Conservation (phyloP, 768 basidiomycete species). For the Cystofilobasidium bisporidii region DNA sequence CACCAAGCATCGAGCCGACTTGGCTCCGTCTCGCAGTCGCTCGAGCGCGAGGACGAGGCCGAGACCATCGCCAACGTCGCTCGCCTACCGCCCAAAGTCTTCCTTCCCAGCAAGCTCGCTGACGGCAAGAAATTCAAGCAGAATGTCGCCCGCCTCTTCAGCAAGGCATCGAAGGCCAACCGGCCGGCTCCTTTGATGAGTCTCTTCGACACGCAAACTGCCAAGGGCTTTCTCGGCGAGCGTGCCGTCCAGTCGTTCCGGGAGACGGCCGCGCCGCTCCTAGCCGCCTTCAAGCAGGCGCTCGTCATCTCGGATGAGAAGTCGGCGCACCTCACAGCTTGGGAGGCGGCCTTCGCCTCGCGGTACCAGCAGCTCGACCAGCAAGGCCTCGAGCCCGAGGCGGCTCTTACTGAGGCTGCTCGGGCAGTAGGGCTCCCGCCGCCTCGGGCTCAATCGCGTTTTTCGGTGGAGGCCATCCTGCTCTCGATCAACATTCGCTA, state of each 20-base stretch:
- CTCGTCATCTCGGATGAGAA: constrained; percentile 37
- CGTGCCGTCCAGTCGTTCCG: too few species aligned
- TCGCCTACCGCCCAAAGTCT: too few species aligned
- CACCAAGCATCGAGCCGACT: constrained; percentile 30
- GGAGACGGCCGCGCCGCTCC: too few species aligned
- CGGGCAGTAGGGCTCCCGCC: constrained; percentile 51
- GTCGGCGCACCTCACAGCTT: constrained; percentile 52
- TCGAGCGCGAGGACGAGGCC: not conserved
- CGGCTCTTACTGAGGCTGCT: constrained; percentile 37
- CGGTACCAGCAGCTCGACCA: constrained; percentile 43
- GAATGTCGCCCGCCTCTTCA: too few species aligned
- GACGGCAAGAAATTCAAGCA: too few species aligned
- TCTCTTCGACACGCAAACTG: too few species aligned
- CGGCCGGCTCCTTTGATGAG: too few species aligned
- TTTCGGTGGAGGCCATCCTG: constrained; percentile 56
- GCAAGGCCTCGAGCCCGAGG: constrained; percentile 37
- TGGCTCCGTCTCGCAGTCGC: constrained; percentile 2
- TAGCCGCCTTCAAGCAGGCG: too few species aligned
- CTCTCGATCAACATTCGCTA: constrained; percentile 50
- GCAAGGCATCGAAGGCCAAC: too few species aligned
- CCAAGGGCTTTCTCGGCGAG: too few species aligned
- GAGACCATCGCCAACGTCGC: too few species aligned
- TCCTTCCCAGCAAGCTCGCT: too few species aligned
- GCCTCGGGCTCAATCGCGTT: constrained; percentile 54
- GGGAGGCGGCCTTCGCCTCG: constrained; percentile 53